phyloP scores from a whole-genome alignment of 768 basidiomycete genomes.

The Steccherinum ochraceum region DNA sequence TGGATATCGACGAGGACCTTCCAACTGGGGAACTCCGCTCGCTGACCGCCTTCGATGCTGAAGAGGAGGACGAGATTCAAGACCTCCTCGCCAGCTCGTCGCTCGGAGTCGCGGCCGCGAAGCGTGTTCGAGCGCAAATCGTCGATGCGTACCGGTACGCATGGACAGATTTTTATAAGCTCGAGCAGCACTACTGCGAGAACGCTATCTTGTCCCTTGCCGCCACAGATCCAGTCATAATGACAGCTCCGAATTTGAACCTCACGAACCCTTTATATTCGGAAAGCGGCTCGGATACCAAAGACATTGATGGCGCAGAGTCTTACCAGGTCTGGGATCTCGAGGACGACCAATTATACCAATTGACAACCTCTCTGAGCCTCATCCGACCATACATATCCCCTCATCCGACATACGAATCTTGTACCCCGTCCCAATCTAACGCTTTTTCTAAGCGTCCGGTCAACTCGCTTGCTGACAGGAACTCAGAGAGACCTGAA shows the following conservation, averaged over 20 bases:
- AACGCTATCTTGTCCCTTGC: too few relatives aligned
- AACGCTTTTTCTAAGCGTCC: neutral
- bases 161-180: neutral
- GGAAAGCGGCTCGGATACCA: too few relatives aligned
- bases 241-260: too few relatives aligned
- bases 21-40: neutral
- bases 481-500: neutral
- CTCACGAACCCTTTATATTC: too few relatives aligned
- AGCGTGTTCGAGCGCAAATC: too few relatives aligned
- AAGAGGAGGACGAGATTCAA: too few relatives aligned
- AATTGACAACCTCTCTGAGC: neutral
- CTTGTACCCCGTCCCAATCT: neutral
- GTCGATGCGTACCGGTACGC: too few relatives aligned
- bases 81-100: too few relatives aligned
- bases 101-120: too few relatives aligned
- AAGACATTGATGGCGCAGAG: too few relatives aligned
- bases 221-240: too few relatives aligned
- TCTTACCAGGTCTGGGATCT: too few relatives aligned
- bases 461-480: neutral
- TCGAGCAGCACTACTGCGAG: neutral
- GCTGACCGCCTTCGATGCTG: neutral
- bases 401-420: conserved; percentile 1
- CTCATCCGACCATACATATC: neutral
- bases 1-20: neutral
- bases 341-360: neutral